Conservation (phyloP, 2,329 filamentous ascomycete genomes). For the Gnomoniopsis smithogilvyi region DNA sequence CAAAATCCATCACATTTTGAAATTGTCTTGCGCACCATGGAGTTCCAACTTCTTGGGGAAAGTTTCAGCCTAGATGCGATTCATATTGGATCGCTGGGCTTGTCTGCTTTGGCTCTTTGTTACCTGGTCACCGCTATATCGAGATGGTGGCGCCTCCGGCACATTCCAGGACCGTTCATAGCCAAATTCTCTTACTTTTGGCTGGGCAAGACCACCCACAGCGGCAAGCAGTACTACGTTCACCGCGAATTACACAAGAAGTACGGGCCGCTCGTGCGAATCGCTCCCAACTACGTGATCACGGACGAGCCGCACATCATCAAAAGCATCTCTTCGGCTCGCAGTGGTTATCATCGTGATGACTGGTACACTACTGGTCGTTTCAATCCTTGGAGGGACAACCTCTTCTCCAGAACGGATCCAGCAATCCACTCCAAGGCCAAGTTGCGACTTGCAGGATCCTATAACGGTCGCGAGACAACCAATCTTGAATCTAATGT, state of each 20-base stretch:
- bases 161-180: constrained; percentile 21
- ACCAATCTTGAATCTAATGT: constrained; percentile 1
- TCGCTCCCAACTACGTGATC: constrained; percentile 24
- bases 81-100: background rate
- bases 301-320: constrained; percentile 22
- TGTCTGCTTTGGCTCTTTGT: background rate
- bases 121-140: constrained; percentile 17
- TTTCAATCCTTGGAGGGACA: constrained; percentile 9
- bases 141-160: constrained; percentile 20
- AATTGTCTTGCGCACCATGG: no score
- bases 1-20: no score
- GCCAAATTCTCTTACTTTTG: constrained; percentile 32
- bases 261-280: constrained; percentile 26
- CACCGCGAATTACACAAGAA: constrained; percentile 22
- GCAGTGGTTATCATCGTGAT: background rate
- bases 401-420: constrained; percentile 1
- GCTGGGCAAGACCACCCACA: constrained; percentile 22
- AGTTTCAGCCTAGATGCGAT: no score
- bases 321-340: constrained; percentile 11
- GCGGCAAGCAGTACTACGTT: constrained; percentile 22
- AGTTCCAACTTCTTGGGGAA: no score
- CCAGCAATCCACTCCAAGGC: constrained; percentile 25
- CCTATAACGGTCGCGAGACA: constrained; percentile 10
- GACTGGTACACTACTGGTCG: constrained; percentile 1
- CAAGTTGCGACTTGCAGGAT: constrained; percentile 17